Evolutionary conservation across 495 filamentous ascomycete species (phyloP).

Genomic region (Xylaria acuta): DNA sequence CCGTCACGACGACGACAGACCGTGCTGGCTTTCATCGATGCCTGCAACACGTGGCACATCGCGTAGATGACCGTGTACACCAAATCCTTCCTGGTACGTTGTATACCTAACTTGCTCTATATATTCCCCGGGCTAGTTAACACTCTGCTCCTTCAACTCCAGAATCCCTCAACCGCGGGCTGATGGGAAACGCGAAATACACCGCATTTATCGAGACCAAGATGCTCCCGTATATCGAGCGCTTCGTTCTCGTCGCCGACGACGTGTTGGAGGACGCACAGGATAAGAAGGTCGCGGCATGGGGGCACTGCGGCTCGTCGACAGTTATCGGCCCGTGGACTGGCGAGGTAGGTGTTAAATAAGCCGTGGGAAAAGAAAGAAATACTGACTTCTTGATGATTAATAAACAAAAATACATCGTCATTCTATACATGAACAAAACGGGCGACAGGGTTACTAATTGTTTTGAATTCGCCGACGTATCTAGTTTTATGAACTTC

Average conservation of each 20-base stretch:
- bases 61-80: not conserved
- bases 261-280: constrained; percentile 32
- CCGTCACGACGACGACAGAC: not conserved
- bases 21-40: not conserved
- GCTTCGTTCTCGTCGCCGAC: constrained; percentile 25
- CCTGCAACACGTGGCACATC: constrained; percentile 3
- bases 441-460: constrained; percentile 39
- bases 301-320: constrained; percentile 32
- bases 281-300: constrained; percentile 33
- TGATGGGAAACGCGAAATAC: not conserved
- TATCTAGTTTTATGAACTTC: too few relatives aligned
- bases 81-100: not conserved
- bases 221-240: constrained; percentile 12
- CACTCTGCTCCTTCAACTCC: not conserved
- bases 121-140: not conserved
- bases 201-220: not conserved
- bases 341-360: constrained; percentile 22
- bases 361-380: not conserved
- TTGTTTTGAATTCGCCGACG: constrained; percentile 45
- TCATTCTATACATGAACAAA: constrained; percentile 39
- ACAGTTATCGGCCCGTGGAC: constrained; percentile 30
- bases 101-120: not conserved
- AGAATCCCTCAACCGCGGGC: not conserved
- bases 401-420: constrained; percentile 24
- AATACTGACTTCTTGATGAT: not conserved